Percentiles rank a stretch among this genome's conserved stretches.
phyloP scores from a whole-genome alignment of 163 green algal genomes.

The Chloromonas sp. region DNA sequence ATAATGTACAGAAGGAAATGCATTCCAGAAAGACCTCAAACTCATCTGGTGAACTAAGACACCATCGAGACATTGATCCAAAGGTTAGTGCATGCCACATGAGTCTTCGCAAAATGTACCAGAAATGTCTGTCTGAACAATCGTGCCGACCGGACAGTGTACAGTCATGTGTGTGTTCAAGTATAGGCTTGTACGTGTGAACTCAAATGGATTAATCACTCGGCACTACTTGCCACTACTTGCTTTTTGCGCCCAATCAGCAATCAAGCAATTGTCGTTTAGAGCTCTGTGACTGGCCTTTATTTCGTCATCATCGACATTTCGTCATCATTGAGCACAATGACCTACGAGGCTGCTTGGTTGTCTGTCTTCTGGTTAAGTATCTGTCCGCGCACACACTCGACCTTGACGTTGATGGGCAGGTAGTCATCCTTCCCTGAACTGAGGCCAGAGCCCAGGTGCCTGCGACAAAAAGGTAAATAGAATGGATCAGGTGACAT shows the following conservation, averaged over 20 bases:
- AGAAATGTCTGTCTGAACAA: no score
- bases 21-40: no score
- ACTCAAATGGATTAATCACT: no score
- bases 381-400: conserved; percentile 36
- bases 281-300: conserved; percentile 44
- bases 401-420: conserved; percentile 25
- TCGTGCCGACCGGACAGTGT: no score
- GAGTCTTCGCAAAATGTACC: no score
- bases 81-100: no score
- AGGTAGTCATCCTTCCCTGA: conserved; percentile 34
- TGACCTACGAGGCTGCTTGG: background rate
- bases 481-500: background rate
- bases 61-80: no score
- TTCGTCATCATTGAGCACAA: background rate
- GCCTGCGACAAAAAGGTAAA: conserved; percentile 6
- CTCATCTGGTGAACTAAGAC: no score
- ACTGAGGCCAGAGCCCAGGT: conserved; percentile 41
- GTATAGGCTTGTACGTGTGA: no score
- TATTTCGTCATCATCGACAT: conserved; percentile 26
- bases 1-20: no score
- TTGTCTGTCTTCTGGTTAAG: background rate
- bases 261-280: conserved; percentile 36
- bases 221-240: no score
- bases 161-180: no score
- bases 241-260: conserved; percentile 23